phyloP scores from a whole-genome alignment of 2,329 filamentous ascomycete species.

The Penicillium sp. region DNA sequence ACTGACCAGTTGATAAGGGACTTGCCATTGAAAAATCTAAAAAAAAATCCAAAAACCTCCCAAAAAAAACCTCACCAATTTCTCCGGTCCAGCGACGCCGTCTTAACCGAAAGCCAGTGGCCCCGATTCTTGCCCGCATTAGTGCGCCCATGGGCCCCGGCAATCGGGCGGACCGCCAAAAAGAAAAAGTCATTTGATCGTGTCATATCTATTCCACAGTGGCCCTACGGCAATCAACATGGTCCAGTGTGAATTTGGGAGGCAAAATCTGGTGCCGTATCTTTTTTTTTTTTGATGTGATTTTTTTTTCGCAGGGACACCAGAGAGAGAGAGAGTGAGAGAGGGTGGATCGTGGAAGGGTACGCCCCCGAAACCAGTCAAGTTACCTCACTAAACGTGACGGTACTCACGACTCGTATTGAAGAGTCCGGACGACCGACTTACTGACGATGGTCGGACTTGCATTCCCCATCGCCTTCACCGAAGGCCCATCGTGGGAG shows the following conservation, averaged over 20 bases:
- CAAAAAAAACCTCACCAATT: not conserved
- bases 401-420: no score
- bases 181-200: not conserved
- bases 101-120: not conserved
- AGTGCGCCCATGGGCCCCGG: not conserved
- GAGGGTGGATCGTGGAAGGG: no score
- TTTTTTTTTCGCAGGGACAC: not conserved
- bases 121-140: constrained; percentile 5
- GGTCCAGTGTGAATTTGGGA: not conserved
- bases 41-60: not conserved
- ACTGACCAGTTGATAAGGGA: no score
- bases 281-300: no score
- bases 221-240: not conserved
- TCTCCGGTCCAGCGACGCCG: not conserved
- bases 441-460: not conserved
- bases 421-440: no score
- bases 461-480: constrained; percentile 9
- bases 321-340: no score
- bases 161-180: constrained; percentile 1
- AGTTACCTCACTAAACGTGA: no score
- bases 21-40: not conserved
- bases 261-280: no score
- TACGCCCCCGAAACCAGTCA: no score
- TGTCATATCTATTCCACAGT: not conserved
- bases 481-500: constrained; percentile 7